Base-by-base conservation (phyloP, 768 basidiomycete species). In the Mrakia gelida region DNA sequence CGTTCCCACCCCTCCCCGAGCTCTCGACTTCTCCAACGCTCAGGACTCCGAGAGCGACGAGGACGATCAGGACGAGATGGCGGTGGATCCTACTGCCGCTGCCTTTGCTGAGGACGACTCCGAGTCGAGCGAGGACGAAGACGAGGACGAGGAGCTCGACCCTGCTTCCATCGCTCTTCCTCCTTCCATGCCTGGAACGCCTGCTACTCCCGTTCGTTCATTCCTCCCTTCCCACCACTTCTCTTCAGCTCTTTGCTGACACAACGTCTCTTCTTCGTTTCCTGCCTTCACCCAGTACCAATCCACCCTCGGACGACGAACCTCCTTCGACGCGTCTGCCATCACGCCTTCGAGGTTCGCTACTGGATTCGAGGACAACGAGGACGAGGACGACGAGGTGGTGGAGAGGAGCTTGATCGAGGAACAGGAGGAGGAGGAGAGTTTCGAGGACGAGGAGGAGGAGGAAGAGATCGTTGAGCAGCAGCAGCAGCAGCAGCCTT, bases 331-430 rank as follows among this genome's bases (percentile, higher is more conserved):
- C 67, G 67, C 67, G 34, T 70, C 41, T 18, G 23, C 38, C 38
- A 30, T 30, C 61, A 73, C 52, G 7, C 52, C 73, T 26, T 34
- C 34, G n/a, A 52, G 52, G 54, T 59, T 52, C 23, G 34, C 56
- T 30, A n/a, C 56, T 49, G 52, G 13, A 49, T 30, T 59, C 34
- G 54, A 32, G 38, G 54, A 28, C 21, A 13, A 72, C 38, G 38
- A 38, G 8, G 38, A 38, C 38, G 72, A 28, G n/a, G 16, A 18
- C 56, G 15, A 8, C 7, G 45, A 45, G 41, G 73, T 61, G 73
- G 63, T 75, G 13, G 74, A 75, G 59, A 16, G 63, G 43, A 75
- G 74, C 43, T 23, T 75, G 28, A 65, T 75, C 38, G n/a, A 49
- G 41, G 74, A 75, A 62, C 30, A 32, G n/a, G 63, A 49, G 23